These are phyloP conservation scores for Exophiala spinifera DNA, from an alignment of 2,329 filamentous ascomycete species.

Conservation along the genomic window DNA sequence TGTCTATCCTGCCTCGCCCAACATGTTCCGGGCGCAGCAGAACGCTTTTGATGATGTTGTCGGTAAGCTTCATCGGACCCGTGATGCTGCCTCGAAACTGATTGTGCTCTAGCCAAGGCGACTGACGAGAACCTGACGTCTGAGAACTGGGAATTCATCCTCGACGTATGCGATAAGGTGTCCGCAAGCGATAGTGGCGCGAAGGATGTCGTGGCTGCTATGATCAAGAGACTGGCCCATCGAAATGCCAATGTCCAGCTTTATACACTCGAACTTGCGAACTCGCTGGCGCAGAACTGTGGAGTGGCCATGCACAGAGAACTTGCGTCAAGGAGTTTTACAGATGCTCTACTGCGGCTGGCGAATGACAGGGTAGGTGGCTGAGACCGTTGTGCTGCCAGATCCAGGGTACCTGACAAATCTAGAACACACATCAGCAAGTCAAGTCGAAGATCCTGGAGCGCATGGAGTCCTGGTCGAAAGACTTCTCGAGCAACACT, in stretches of 20 bases:
- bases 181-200: conserved; percentile 42
- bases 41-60: conserved; percentile 70
- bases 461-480: conserved; percentile 92
- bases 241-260: conserved; percentile 95
- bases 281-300: conserved; percentile 89
- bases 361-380: conserved; percentile 70
- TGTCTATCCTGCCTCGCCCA: neutral
- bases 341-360: conserved; percentile 84
- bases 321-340: conserved; percentile 86
- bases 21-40: conserved; percentile 61
- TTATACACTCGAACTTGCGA: conserved; percentile 87
- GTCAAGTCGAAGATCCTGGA: conserved; percentile 97
- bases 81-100: conserved; percentile 22
- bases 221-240: conserved; percentile 89
- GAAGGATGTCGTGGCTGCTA: conserved; percentile 80
- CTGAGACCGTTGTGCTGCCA: no score
- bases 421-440: conserved; percentile 82
- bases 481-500: conserved; percentile 86
- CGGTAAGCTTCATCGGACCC: conserved; percentile 47
- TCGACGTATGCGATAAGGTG: conserved; percentile 62
- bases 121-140: conserved; percentile 97
- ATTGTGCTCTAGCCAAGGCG: conserved; percentile 61
- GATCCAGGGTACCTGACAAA: conserved; percentile 12
- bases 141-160: conserved; percentile 72
- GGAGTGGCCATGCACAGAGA: conserved; percentile 83